Evolutionary conservation across 2,329 filamentous ascomycete species (phyloP).

Genomic region (Fusarium verrucosum): DNA sequence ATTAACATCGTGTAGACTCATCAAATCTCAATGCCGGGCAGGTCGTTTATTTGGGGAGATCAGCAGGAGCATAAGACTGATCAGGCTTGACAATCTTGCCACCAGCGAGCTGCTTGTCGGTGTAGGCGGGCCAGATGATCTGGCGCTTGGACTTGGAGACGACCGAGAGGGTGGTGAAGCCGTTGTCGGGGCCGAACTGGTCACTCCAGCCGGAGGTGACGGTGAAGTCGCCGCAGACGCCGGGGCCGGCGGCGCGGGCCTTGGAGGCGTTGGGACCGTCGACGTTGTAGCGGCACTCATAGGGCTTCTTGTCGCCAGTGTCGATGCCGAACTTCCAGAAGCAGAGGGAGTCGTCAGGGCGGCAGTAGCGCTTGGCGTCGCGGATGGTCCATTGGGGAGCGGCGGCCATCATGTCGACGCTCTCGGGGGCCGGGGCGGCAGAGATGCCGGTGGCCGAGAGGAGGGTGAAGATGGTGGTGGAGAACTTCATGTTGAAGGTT

Average conservation of each 20-base stretch:
- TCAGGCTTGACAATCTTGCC: conserved; percentile 60
- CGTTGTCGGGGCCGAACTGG: conserved; percentile 61
- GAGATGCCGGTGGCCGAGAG: conserved; percentile 50
- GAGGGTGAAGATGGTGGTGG: conserved; percentile 51
- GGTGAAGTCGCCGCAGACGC: conserved; percentile 59
- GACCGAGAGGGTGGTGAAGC: conserved; percentile 64
- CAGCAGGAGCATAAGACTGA: conserved; percentile 55
- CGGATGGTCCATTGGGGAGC: conserved; percentile 55
- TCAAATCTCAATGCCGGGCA: not conserved
- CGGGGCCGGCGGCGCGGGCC: conserved; percentile 50
- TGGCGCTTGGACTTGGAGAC: conserved; percentile 54
- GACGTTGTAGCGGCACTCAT: conserved; percentile 44
- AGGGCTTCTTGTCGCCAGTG: conserved; percentile 53
- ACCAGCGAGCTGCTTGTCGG: conserved; percentile 58
- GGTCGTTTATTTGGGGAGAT: conserved; percentile 36
- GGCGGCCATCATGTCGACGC: conserved; percentile 54
- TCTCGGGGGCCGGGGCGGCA: conserved; percentile 47
- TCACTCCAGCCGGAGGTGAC: conserved; percentile 65
- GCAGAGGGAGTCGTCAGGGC: conserved; percentile 52
- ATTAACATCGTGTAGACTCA: no score
- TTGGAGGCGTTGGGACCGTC: conserved; percentile 48
- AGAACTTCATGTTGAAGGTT: conserved; percentile 55
- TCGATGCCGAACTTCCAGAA: conserved; percentile 57
- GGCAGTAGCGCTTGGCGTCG: conserved; percentile 53
- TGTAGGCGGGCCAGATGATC: conserved; percentile 64